Evolutionary conservation across 1,139 yeast genomes (phyloP), one percentile per base, ranked within the genome.

Genomic region (Pichia sp.): DNA sequence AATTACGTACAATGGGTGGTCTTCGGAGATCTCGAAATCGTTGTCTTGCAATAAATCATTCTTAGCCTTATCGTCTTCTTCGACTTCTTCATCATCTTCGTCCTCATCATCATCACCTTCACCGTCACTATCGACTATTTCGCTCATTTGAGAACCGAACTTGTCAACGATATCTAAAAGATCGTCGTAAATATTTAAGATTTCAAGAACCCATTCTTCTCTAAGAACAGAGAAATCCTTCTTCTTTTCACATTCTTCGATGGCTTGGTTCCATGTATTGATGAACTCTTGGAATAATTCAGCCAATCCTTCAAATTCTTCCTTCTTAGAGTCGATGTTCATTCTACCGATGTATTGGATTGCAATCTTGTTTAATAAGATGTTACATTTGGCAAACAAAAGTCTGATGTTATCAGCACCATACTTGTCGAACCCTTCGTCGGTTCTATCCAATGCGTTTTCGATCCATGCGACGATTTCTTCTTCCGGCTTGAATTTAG

Each of bases 401-500:
- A 47, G 44, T 15, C 51, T 36, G 21, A 55, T 40, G 33, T 45
- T 39, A 34, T 50, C 40, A 15, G 42, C 38, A 0, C 81, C 74
- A 51, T 68, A 73, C 30, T 66, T 60, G 9, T 72, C 77, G 44
- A 83, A 67, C 0, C 96, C 96, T 15, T 70, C 61, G 4, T 76
- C 77, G 18, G 80, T 71, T 53, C 96, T 76, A 50, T 89, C 96
- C 34, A 85, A 53, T 1, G 95, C 85, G 22, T 85, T 87, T 20
- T 75, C 76, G 50, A 85, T 81, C 52, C 54, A 52, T 36, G 50
- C 53, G 21, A 45, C 56, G 27, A 55, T 52, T 27, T 48, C 44
- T 12, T 47, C 67, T 12, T 58, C 67, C 2, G 73, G 67, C 47
- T 61, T 73, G 65, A 79, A 83, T 32, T 70, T 72, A 3, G 91